These are phyloP conservation scores for Ascochyta pisi DNA, from an alignment of 2,329 filamentous ascomycete genomes.

Conservation along the genomic window DNA sequence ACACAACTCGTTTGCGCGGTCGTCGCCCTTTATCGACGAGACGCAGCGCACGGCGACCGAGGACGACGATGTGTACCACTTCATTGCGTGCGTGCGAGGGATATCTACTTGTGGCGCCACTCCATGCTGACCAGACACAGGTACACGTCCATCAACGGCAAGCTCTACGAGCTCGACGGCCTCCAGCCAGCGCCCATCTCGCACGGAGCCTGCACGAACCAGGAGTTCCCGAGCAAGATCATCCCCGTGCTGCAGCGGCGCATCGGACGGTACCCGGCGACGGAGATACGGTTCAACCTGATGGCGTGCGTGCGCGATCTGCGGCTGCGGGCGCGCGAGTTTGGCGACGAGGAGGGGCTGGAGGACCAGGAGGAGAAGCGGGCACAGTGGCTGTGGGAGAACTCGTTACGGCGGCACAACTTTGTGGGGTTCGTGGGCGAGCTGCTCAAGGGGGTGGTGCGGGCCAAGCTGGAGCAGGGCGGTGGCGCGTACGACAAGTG, in stretches of 20 bases:
- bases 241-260: conserved; percentile 86
- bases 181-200: conserved; percentile 90
- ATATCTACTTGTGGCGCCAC: no score
- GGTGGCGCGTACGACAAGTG: conserved; percentile 73
- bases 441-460: conserved; percentile 85
- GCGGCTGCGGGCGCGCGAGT: conserved; percentile 75
- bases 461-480: conserved; percentile 71
- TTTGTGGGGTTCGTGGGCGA: conserved; percentile 96
- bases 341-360: conserved; percentile 81
- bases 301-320: conserved; percentile 90
- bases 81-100: conserved; percentile 69
- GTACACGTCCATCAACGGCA: conserved; percentile 81
- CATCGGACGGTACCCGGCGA: conserved; percentile 81
- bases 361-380: conserved; percentile 84
- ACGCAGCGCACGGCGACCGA: conserved; percentile 74
- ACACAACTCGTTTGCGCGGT: conserved; percentile 89
- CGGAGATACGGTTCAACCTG: conserved; percentile 95
- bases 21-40: conserved; percentile 92
- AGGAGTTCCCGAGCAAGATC: conserved; percentile 78
- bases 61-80: conserved; percentile 93
- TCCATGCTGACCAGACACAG: conserved; percentile 17
- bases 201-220: conserved; percentile 76
- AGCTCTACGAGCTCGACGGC: conserved; percentile 92
- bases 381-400: conserved; percentile 91
- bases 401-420: conserved; percentile 88